Base-by-base conservation (phyloP, 331 rosid genomes). In the Quercus lobata region DNA sequence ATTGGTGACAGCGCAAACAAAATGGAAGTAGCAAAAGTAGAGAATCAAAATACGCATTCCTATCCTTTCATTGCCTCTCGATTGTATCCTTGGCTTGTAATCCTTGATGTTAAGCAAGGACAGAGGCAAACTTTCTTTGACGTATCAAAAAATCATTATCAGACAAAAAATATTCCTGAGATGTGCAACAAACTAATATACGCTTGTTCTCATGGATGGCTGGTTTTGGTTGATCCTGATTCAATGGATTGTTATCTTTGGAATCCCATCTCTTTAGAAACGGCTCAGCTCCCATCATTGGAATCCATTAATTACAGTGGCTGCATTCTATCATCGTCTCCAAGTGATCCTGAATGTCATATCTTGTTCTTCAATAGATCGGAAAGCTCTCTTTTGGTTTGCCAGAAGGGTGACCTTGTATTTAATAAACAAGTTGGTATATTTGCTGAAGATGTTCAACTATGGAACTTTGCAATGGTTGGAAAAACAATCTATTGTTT, bases 371-470 rank as follows among this genome's bases (percentile, higher is more conserved):
- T 57, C 63, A 11, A 49, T 49, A 11, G 15, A 0, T 1, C 0
- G 5, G 5, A 49, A 49, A 14, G 0, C 54, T 57, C 29, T 21
- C 24, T 57, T 57, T 21, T 57, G 29, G 9, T 6, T 18, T 57
- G 29, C 0, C 14, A 57, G 30, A 24, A 1, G 29, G 63, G 63
- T 10, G 63, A 57, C 24, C 0, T 21, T 57, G 29, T 3, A n/a
- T 57, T 57, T 9, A 57, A 3, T 3, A 0, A 21, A 57, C 63
- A 57, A n/a, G 63, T n/a, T 22, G 2, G 0, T 57, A 25, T n/a
- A 6, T 57, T 8, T 7, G 30, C 6, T 21, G 29, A 21, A n/a
- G 5, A 21, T 1, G 22, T 11, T 22, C 0, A 7, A 0, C 0
- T 57, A n/a, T 0, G 0, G 30, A 1, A 7, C 5, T 4, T 10